Evolutionary conservation across 2,329 filamentous ascomycete genomes (phyloP), one percentile per base, ranked within the genome.

Genomic region (Talaromyces piceae): DNA sequence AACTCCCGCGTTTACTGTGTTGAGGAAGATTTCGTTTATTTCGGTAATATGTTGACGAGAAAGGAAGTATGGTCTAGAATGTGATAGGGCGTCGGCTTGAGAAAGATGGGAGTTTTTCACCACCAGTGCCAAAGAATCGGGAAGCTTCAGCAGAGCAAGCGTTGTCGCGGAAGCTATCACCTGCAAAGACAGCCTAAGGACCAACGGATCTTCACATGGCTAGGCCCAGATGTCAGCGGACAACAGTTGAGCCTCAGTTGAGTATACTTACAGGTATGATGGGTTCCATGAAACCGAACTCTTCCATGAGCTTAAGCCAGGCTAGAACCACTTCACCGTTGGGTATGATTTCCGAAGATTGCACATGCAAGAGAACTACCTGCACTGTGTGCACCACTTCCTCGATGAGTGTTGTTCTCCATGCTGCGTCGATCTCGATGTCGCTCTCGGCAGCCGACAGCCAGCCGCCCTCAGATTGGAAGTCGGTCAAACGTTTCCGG

Each of bases 331-430:
- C 67, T 12, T 77, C 72, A 16, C 80, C 75, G 13, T 81, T 73
- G 11, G 82, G 74, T 59, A 87, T 79, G 44, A 75, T 70, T 31
- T 73, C 66, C 47, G 78, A 76, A 44, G 79, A 70, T 56, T 87
- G 83, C 28, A 89, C 69, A 18, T 87, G 75, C 57, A 88, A 78
- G 59, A 91, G 87, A 22, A 89, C 71, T 13, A 90, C 75, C 45
- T 88, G 84, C 67, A 93, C 74, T 37, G 84, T 78, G 62, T 93
- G 86, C 33, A 86, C 74, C 41, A 86, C 77, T 66, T 95, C 88
- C 12, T 82, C 81, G 20, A 90, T 72, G 23, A 83, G 71, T 4
- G 77, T 82, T 50, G 77, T 76, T 22, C 78, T 68, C 82, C 85
- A 91, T 47, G 79, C 74, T 30, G 79, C 77, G 22, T 82, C 81